A percentile compares a stretch with the other conserved stretches of the same genome.
These are phyloP conservation scores for Paradendryphiella salina DNA, from an alignment of 2,329 filamentous ascomycete species.

Conservation along the genomic window DNA sequence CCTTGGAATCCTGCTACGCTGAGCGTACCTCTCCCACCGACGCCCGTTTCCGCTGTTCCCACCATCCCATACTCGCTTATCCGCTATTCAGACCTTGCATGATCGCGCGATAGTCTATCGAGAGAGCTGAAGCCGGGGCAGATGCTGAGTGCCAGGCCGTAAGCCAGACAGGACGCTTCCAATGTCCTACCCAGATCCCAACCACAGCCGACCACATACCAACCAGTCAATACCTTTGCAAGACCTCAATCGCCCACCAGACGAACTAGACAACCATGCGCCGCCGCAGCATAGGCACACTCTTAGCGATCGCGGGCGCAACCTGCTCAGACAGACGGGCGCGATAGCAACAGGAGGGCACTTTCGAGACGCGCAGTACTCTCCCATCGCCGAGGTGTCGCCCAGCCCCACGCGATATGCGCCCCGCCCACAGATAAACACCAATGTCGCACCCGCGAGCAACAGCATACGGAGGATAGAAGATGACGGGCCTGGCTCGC, in stretches of 20 bases:
- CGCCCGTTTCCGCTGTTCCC: not conserved
- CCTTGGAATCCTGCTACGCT: conserved; percentile 6
- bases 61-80: conserved; percentile 14
- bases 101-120: conserved; percentile 26
- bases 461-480: conserved; percentile 40
- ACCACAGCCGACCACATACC: conserved; percentile 53
- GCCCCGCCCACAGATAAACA: conserved; percentile 42
- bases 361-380: conserved; percentile 52
- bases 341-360: conserved; percentile 49
- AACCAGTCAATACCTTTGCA: conserved; percentile 72
- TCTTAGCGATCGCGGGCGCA: conserved; percentile 55
- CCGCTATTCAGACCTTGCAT: conserved; percentile 15
- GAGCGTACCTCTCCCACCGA: not conserved
- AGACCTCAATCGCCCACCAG: conserved; percentile 52
- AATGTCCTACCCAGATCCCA: conserved; percentile 56
- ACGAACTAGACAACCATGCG: conserved; percentile 37
- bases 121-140: conserved; percentile 34
- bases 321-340: conserved; percentile 52
- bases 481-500: conserved; percentile 45
- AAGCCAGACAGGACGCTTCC: conserved; percentile 36
- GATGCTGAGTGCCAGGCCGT: conserved; percentile 35
- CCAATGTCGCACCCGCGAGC: conserved; percentile 36
- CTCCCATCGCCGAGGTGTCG: conserved; percentile 58
- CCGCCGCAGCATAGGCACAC: conserved; percentile 48
- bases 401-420: conserved; percentile 50